phyloP scores from a whole-genome alignment of 2,329 filamentous ascomycete species.

The Aspergillus phoenicis region DNA sequence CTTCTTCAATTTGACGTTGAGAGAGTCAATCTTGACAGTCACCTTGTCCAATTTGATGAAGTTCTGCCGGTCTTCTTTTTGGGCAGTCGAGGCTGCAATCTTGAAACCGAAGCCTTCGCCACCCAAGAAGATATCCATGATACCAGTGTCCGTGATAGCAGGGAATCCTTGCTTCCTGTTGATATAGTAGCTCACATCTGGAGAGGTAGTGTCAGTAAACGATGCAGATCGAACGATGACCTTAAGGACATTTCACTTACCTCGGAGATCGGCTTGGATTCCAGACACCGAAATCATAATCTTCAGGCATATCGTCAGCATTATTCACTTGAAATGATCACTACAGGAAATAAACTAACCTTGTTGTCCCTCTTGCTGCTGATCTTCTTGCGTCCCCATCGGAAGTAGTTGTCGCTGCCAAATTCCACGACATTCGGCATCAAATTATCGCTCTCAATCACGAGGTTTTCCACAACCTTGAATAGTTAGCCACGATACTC shows the following conservation, averaged over 20 bases:
- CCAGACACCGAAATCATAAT: constrained; percentile 84
- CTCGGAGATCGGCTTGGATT: constrained; percentile 83
- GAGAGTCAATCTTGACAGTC: constrained; percentile 75
- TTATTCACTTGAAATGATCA: not conserved
- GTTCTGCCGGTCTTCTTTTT: constrained; percentile 72
- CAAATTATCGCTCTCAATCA: constrained; percentile 95
- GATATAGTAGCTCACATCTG: constrained; percentile 89
- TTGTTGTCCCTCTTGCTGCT: constrained; percentile 80
- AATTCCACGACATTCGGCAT: constrained; percentile 91
- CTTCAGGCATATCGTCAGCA: constrained; percentile 14
- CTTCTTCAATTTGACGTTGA: constrained; percentile 88
- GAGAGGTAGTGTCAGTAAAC: constrained; percentile 12
- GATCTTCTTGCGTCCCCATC: constrained; percentile 88
- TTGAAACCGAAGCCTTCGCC: constrained; percentile 90
- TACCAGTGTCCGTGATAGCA: constrained; percentile 79
- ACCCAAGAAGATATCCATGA: constrained; percentile 84
- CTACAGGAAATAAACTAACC: constrained; percentile 28
- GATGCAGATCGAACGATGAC: not conserved
- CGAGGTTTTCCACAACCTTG: constrained; percentile 81
- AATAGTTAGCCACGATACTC: constrained; percentile 1
- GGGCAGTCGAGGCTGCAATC: constrained; percentile 80
- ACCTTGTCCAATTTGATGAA: constrained; percentile 96
- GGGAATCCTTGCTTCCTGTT: constrained; percentile 95
- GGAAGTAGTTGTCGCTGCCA: constrained; percentile 89
- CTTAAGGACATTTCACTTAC: constrained; percentile 21